Conservation (phyloP, 805 yeast species). For the Kregervanrija pseudodelftensis region DNA sequence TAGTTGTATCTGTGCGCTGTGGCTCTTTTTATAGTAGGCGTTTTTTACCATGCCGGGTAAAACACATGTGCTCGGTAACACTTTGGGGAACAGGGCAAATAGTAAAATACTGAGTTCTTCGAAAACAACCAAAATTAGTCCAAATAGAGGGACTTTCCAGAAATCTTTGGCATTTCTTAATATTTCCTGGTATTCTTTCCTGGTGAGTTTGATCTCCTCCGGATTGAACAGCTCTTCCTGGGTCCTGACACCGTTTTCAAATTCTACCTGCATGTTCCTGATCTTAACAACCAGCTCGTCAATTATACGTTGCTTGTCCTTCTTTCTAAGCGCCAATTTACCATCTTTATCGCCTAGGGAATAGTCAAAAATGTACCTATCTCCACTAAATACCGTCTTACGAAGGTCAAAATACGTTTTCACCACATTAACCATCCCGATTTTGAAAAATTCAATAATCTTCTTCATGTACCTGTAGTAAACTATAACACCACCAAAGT, state of each 20-base stretch:
- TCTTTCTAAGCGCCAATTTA: constrained; percentile 11
- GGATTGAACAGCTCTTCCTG: constrained; percentile 2
- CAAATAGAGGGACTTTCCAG: constrained; percentile 52
- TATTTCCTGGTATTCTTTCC: constrained; percentile 45
- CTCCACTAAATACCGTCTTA: constrained; percentile 18
- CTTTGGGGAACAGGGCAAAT: constrained; percentile 44
- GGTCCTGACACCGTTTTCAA: constrained; percentile 7
- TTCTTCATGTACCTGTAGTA: constrained; percentile 16
- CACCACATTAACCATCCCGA: constrained; percentile 54
- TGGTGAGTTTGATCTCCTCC: constrained; percentile 14
- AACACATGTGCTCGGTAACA: constrained; percentile 58
- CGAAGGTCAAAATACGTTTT: constrained; percentile 29
- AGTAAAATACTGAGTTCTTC: constrained; percentile 52
- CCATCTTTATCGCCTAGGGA: constrained; percentile 19
- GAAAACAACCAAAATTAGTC: constrained; percentile 41
- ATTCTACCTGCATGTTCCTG: constrained; percentile 17
- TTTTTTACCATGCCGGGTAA: constrained; percentile 31
- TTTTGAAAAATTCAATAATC: constrained; percentile 43
- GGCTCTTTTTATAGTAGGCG: constrained; percentile 1
- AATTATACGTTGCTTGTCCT: constrained; percentile 12
- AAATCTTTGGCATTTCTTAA: constrained; percentile 45
- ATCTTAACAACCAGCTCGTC: constrained; percentile 23
- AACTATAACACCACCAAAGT: constrained; percentile 5
- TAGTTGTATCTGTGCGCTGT: neutral
- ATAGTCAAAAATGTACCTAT: constrained; percentile 24